Conservation (phyloP, 208 protist species). For the Leishmania mexicana region DNA sequence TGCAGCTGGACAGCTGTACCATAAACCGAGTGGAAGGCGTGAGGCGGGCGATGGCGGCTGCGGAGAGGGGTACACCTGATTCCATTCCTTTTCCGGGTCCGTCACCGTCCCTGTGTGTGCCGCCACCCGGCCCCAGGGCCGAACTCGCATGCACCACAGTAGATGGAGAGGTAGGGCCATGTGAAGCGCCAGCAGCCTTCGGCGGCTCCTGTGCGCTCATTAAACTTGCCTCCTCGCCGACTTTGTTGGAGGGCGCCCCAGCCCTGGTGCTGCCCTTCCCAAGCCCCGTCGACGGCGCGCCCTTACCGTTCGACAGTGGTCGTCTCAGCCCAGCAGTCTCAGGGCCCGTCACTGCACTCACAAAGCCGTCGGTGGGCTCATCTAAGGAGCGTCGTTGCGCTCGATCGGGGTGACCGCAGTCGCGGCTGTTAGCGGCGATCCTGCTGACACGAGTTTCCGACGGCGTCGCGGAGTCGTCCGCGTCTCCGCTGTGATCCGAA, state of each 20-base stretch:
- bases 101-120: background rate
- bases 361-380: background rate
- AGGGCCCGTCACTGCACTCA: background rate
- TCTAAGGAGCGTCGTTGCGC: background rate
- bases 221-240: background rate
- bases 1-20: conserved; percentile 17
- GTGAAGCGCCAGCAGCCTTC: background rate
- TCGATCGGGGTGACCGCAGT: background rate
- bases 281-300: background rate
- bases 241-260: background rate
- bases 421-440: background rate
- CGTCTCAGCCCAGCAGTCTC: background rate
- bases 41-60: conserved; percentile 11
- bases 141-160: background rate
- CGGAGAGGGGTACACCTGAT: conserved; percentile 12
- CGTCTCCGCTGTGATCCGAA: background rate
- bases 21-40: conserved; percentile 19
- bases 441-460: background rate
- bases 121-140: background rate
- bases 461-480: background rate
- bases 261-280: background rate
- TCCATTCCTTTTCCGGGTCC: background rate
- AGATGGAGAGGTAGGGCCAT: background rate
- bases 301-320: background rate
- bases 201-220: background rate